phyloP scores from a whole-genome alignment of 768 basidiomycete species.

The Russula virescens region DNA sequence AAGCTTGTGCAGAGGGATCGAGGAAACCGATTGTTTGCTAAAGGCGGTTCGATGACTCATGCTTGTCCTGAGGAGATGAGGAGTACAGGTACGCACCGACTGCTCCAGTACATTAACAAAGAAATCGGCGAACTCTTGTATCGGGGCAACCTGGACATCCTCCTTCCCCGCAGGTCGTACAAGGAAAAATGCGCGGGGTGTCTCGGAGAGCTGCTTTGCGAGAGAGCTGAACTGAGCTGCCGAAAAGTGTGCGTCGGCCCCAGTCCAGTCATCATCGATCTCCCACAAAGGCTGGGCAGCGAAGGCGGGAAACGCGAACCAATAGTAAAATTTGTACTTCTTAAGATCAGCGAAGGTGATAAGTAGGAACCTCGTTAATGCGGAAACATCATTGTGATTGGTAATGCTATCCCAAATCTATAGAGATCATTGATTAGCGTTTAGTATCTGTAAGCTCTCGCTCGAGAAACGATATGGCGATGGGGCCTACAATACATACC shows the following conservation, averaged over 20 bases:
- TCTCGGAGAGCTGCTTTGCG: constrained; percentile 41
- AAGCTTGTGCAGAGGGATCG: constrained; percentile 73
- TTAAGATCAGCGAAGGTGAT: constrained; percentile 97
- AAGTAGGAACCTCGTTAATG: constrained; percentile 74
- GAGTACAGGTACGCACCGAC: constrained; percentile 36
- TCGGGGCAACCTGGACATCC: constrained; percentile 40
- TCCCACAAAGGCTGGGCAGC: constrained; percentile 89
- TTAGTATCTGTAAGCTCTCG: background rate
- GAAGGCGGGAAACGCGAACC: constrained; percentile 96
- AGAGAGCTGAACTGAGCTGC: constrained; percentile 36
- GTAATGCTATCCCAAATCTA: constrained; percentile 69
- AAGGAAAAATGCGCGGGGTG: constrained; percentile 55
- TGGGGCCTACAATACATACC: constrained; percentile 37
- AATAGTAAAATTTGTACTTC: constrained; percentile 96
- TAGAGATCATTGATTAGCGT: background rate
- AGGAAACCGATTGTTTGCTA: constrained; percentile 32
- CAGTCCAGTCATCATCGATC: constrained; percentile 59
- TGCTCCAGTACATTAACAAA: constrained; percentile 41
- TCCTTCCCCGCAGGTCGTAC: constrained; percentile 37
- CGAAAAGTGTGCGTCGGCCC: constrained; percentile 42
- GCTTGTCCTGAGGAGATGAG: background rate
- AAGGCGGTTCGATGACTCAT: background rate
- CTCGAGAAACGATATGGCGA: background rate
- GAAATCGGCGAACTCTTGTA: constrained; percentile 56
- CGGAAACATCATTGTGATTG: constrained; percentile 45